phyloP scores from a whole-genome alignment of 2,329 filamentous ascomycete species.

The Fusarium algeriense region DNA sequence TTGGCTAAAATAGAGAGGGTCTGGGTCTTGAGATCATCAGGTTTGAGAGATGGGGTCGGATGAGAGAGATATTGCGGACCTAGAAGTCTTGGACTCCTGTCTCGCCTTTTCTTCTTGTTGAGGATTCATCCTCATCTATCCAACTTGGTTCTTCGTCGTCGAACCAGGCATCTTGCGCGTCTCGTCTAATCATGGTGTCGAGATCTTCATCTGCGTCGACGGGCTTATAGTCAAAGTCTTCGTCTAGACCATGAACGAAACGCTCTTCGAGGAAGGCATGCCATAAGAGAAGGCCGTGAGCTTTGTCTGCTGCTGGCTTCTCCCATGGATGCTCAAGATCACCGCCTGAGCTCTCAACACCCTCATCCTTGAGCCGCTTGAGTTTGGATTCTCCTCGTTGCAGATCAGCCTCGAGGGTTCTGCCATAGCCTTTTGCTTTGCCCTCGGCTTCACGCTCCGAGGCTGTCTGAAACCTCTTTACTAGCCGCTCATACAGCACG shows the following conservation, averaged over 20 bases:
- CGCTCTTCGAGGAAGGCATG: constrained; percentile 76
- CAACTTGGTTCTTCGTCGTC: constrained; percentile 81
- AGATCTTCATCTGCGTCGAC: constrained; percentile 81
- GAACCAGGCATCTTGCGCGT: constrained; percentile 81
- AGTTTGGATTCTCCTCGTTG: constrained; percentile 82
- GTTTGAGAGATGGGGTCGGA: neutral
- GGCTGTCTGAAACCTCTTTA: constrained; percentile 80
- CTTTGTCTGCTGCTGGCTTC: constrained; percentile 57
- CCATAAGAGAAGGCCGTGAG: constrained; percentile 79
- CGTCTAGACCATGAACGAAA: constrained; percentile 80
- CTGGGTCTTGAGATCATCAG: neutral
- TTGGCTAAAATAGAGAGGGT: constrained; percentile 30
- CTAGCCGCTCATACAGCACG: constrained; percentile 82
- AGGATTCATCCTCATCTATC: constrained; percentile 58
- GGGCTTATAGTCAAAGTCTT: constrained; percentile 79
- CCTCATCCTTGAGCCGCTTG: constrained; percentile 58
- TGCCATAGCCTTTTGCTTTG: constrained; percentile 80
- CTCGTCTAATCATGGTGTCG: constrained; percentile 71
- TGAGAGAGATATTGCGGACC: constrained; percentile 36
- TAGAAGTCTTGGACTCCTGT: constrained; percentile 81
- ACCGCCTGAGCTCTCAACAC: constrained; percentile 4
- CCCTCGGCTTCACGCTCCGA: constrained; percentile 81
- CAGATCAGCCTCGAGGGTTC: constrained; percentile 82
- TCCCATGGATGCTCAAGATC: constrained; percentile 56
- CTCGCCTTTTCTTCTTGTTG: constrained; percentile 61